Evolutionary conservation across 2,329 filamentous ascomycete genomes (phyloP).

Genomic region (Helicocarpus griseus): DNA sequence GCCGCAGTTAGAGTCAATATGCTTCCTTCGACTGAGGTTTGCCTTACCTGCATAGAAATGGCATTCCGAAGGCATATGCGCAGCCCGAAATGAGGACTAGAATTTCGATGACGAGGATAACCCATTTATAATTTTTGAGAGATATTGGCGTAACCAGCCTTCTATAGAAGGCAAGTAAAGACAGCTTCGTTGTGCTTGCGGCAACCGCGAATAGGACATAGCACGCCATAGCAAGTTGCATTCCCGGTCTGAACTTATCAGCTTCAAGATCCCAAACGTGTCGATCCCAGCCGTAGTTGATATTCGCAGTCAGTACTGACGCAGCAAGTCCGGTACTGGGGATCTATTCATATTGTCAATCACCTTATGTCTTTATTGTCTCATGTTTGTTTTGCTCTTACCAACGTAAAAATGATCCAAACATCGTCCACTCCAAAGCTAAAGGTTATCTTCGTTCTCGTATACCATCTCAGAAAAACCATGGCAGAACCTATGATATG

Average conservation of each 20-base stretch:
- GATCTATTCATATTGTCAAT: background rate
- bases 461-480: background rate
- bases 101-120: background rate
- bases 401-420: background rate
- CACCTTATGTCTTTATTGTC: background rate
- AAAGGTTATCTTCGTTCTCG: background rate
- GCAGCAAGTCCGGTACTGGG: slow-evolving; percentile 3
- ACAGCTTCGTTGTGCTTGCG: background rate
- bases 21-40: background rate
- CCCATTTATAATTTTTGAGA: background rate
- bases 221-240: background rate
- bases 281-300: slow-evolving; percentile 1
- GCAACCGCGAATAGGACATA: background rate
- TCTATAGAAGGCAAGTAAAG: slow-evolving; percentile 1
- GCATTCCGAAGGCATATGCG: background rate
- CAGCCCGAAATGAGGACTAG: background rate
- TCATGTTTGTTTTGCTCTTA: background rate
- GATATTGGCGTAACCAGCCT: background rate
- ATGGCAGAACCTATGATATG: background rate
- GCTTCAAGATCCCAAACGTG: slow-evolving; percentile 4
- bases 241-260: slow-evolving; percentile 3
- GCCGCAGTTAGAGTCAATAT: background rate
- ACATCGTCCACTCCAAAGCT: slow-evolving; percentile 5
- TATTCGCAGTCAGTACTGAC: slow-evolving; percentile 3
- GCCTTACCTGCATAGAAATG: slow-evolving; percentile 1